Evolutionary conservation across 2,329 filamentous ascomycete species (phyloP), one percentile per base, ranked within the genome.

Genomic region (Phyllosticta paracitricarpa): DNA sequence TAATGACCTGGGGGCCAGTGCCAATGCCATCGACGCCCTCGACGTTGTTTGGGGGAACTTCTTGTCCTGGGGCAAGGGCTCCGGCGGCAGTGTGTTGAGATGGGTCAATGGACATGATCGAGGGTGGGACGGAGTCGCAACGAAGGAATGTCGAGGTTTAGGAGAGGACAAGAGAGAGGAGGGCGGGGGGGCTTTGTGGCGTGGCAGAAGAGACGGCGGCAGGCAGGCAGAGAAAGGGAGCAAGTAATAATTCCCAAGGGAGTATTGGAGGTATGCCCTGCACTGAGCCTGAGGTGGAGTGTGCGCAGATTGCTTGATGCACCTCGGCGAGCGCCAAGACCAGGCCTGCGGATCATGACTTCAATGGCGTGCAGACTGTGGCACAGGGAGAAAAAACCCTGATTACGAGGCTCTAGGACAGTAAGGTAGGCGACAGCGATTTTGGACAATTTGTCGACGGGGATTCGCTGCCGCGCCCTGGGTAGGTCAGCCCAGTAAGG

Each of bases 1-100:
- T 77, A 57, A 73, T 51, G 28, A 78, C 65, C 66, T 78, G 75
- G 5, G 77, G 77, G 1, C 76, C 77, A 6, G 66, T 63, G 28
- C 77, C 77, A 57, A 78, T 68, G 56, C 77, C 77, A 26, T n/a
- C 3, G 24, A 17, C 24, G 48, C 59, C 59, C 6, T n/a, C 14
- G 40, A 48, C 40, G 19, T 48, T 48, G 40, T 48, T 48, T 48
- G 14, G 17, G 40, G 40, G 40, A 4, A 48, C n/a, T n/a, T 48
- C 6, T 17, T 48, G 14, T 48, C 40, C 40, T 48, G 40, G 17
- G 4, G 40, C 14, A n/a, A 48, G 14, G 40, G 40, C 14, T 17
- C 40, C 40, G 14, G 40, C 40, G 14, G 40, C 40, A 17, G 40
- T 48, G 40, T 48, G 14, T 48, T 7, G n/a, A n/a, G n/a, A 17